Evolutionary conservation across 1,284 basidiomycete genomes (phyloP), one percentile per base, ranked within the genome.

Genomic region (Prillingera fragicola): DNA sequence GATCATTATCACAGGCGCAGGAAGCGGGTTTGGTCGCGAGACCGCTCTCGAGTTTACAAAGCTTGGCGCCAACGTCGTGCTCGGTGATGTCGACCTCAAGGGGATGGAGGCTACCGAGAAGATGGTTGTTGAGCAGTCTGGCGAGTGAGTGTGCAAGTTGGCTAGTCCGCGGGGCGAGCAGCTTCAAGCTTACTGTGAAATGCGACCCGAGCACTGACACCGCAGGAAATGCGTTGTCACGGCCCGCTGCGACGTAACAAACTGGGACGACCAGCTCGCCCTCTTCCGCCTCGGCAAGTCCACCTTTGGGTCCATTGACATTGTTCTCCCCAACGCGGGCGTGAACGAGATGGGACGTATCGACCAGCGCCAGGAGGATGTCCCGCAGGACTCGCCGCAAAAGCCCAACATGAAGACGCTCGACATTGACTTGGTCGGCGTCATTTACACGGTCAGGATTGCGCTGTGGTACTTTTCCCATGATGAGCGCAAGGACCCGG

Each of bases 241-340:
- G 7, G 14, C 10, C 3, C 74, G 64, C 13, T 52, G 50, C 46
- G 50, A 52, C 37, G 50, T 52, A 15, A 52, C 50, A 5, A 33
- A 13, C 4, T 52, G 50, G 50, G 50, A 52, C 9, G 45, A 52
- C 36, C 50, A 52, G 45, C 39, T 48, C 13, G 46, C 45, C 5
- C 50, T 52, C 14, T 52, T 52, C 33, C 45, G 33, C 22, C 21
- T 41, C 0, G 50, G 43, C 6, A 23, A 34, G 7, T 27, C 40
- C 39, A 24, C 42, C 25, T 52, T 39, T n/a, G 50, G 50, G 10
- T 21, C 6, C 36, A 35, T 52, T 14, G 50, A 52, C 50, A 33
- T 52, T n/a, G 45, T 52, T 8, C 50, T 52, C 9, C 50, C 50
- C 36, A 52, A 52, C 26, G 50, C 50, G 6, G 45, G 35, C 27